Conservation (phyloP, 1,284 basidiomycete genomes). For the Meira nashicola region DNA sequence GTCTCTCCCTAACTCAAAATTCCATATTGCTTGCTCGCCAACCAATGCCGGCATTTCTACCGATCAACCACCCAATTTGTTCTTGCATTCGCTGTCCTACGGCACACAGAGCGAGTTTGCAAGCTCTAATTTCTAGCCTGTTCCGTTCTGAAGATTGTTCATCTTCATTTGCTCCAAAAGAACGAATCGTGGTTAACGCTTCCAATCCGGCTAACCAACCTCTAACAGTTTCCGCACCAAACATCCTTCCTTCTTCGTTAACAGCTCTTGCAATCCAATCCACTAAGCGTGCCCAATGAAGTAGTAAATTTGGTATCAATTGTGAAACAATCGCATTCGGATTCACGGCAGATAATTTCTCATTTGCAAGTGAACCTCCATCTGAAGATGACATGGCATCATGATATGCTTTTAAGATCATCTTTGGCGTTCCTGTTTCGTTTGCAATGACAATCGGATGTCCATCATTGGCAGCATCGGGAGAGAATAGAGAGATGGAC, state of each 20-base stretch:
- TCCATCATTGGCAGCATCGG: not conserved
- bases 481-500: slow-evolving; percentile 1
- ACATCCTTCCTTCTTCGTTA: slow-evolving; percentile 46
- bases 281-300: slow-evolving; percentile 41
- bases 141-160: slow-evolving; percentile 2
- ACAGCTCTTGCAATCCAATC: slow-evolving; percentile 32
- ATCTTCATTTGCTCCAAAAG: not conserved
- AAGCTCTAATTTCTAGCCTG: no score
- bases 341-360: slow-evolving; percentile 9
- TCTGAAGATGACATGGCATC: not conserved
- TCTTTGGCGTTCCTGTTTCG: not conserved
- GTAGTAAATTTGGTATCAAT: slow-evolving; percentile 36
- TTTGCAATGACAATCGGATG: not conserved
- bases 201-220: slow-evolving; percentile 36
- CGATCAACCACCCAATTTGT: no score
- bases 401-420: not conserved
- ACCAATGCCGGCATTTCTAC: no score
- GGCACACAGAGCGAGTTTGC: no score
- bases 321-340: slow-evolving; percentile 40
- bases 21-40: no score
- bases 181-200: slow-evolving; percentile 7
- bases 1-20: no score
- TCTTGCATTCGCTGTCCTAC: no score
- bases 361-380: not conserved
- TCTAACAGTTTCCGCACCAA: slow-evolving; percentile 38